Evolutionary conservation across 2,329 filamentous ascomycete genomes (phyloP).

Genomic region (Colletotrichum scovillei): DNA sequence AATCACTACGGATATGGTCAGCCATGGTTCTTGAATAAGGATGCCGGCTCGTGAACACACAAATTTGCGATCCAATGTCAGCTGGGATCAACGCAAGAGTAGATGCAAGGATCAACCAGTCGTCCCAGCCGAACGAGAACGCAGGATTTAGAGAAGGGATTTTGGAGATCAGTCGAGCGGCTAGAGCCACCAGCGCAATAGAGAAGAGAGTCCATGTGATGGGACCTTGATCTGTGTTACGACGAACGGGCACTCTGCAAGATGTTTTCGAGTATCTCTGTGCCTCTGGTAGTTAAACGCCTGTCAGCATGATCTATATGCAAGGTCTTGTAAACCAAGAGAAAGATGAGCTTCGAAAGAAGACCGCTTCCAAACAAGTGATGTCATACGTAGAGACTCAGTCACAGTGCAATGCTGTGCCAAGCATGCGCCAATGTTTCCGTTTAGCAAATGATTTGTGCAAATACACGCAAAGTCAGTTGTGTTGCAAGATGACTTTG

Average conservation of each 20-base stretch:
- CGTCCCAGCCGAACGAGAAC: constrained; percentile 14
- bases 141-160: background rate
- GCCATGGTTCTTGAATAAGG: background rate
- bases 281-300: background rate
- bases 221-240: constrained; percentile 3
- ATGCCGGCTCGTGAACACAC: background rate
- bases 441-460: constrained; percentile 4
- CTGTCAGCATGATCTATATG: background rate
- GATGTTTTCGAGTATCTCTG: constrained; percentile 14
- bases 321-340: background rate
- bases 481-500: constrained; percentile 8
- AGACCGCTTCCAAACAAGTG: background rate
- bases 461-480: constrained; percentile 24
- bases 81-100: background rate
- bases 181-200: background rate
- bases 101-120: constrained; percentile 12
- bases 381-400: constrained; percentile 11
- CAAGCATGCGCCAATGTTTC: constrained; percentile 7
- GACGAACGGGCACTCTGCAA: constrained; percentile 8
- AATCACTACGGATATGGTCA: background rate
- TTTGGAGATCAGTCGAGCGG: constrained; percentile 2
- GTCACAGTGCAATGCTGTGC: constrained; percentile 15
- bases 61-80: constrained; percentile 4
- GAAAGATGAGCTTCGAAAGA: background rate
- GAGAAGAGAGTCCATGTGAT: constrained; percentile 19